Evolutionary conservation across 179 eudicot genomes (phyloP).

Genomic region (Drosera spatulata): DNA sequence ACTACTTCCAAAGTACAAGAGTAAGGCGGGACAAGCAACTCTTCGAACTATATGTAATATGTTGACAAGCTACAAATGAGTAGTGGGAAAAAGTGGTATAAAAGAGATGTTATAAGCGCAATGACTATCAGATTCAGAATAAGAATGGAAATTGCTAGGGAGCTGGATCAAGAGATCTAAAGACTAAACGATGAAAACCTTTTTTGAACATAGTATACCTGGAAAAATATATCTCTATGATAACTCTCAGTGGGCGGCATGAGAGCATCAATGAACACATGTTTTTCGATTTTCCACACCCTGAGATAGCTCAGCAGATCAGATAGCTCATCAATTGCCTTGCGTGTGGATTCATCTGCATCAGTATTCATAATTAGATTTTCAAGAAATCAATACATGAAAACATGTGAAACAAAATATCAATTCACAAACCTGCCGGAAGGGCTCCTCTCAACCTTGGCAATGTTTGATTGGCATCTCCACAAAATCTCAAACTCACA

Average conservation of each 20-base stretch:
- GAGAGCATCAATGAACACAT: slow-evolving; percentile 69
- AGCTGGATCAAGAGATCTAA: too few relatives aligned
- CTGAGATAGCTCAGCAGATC: slow-evolving; percentile 68
- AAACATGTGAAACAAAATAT: too few relatives aligned
- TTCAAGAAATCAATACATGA: too few relatives aligned
- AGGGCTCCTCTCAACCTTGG: slow-evolving; percentile 95
- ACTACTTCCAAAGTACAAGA: too few relatives aligned
- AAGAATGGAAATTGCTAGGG: too few relatives aligned
- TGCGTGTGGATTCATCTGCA: slow-evolving; percentile 62
- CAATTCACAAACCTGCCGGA: slow-evolving; percentile 52
- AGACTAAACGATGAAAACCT: too few relatives aligned
- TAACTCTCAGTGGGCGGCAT: slow-evolving; percentile 87
- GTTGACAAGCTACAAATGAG: too few relatives aligned
- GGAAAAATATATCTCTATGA: slow-evolving; percentile 83
- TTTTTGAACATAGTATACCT: slow-evolving; percentile 25
- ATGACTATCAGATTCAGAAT: too few relatives aligned
- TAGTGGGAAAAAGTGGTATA: too few relatives aligned
- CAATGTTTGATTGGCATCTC: slow-evolving; percentile 75
- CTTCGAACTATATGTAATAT: too few relatives aligned
- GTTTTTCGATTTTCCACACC: slow-evolving; percentile 67
- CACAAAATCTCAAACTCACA: slow-evolving; percentile 82
- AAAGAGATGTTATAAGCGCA: too few relatives aligned
- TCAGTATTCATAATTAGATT: not conserved
- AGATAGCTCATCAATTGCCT: slow-evolving; percentile 87
- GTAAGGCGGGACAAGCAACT: too few relatives aligned